Base-by-base conservation (phyloP, 768 basidiomycete genomes). In the Pulveroboletus sp. region DNA sequence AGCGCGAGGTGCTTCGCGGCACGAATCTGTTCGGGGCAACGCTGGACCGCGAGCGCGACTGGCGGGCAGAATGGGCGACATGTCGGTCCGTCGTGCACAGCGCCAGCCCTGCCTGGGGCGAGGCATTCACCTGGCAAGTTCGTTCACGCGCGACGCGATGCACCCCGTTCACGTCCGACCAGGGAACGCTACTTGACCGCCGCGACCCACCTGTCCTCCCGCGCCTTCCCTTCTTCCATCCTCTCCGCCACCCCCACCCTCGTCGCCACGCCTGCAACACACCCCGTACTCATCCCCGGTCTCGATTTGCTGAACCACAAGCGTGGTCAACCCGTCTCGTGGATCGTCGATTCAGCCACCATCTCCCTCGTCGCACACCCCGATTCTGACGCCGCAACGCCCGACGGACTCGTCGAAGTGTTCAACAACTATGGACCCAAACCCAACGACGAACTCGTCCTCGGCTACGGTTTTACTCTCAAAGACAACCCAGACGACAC, bases 401-500 rank as follows among this genome's bases (percentile, higher is more conserved):
- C 40, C 7, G 20, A 42, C 11, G 77, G 75, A 14, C 60, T 73
- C 42, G 11, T 49, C 25, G 53, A 62, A 63, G 70, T 94, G 17
- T 82, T 85, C 71, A 95, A 94, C 70, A 95, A 95, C 64, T 97
- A 97, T 65, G 94, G 94, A 0, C 79, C 84, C 0, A 97, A 97
- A 63, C 82, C 91, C 1, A 94, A 95, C 65, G 77, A 90, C 23
- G 90, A 94, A 66, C 77, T 97, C 37, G 81, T 97, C 39, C 76
- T 97, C 5, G 92, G 90, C 6, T 97, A 97, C 61, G 94, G 95
- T 1, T 98, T 97, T 69, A 80, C 88, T 0, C 63, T 94, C 4
- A 70, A 77, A 2, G 53, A 81, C 24, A 97, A 97, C 55, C 87
- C 86, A 0, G 90, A 93, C 60, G 94, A 97, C 60, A 89, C 87